Evolutionary conservation across 306 rosid genomes (phyloP), one percentile per base, ranked within the genome.

Genomic region (Vigna trinervia): DNA sequence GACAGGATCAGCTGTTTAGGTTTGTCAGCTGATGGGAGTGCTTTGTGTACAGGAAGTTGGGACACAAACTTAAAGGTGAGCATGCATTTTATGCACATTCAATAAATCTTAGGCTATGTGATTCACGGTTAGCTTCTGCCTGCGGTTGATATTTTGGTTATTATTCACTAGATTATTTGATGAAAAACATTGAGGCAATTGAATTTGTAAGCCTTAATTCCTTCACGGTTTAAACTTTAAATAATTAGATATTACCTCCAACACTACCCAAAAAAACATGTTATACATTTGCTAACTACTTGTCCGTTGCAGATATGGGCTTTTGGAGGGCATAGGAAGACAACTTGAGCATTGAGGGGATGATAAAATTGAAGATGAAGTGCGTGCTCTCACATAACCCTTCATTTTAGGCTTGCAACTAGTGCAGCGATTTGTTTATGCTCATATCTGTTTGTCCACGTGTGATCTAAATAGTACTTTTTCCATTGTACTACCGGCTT

Each of bases 1-100:
- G 75, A 80, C 32, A 89, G 85, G 84, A 86, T 95, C 66, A 92
- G 76, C 86, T 95, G 98, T 82, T 88, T 95, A 89, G 98, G 99
- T 68, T 86, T 95, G 87, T 90, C 99, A 17, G 96, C 97, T 86
- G 99, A 95, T 85, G 99, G 99, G 82, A 95, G 99, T 86, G 99
- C 99, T 76, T 78, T 95, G 82, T 95, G 99, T 91, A 92, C 99
- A 73, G 98, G 99, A 84, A 95, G 99, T 83, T 92, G 74, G 90
- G 99, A 95, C 86, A 85, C 92, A 84, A 95, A 95, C 84, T 92
- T 95, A 69, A 95, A 95, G 99, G 99, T 92, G 69, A 76, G 85
- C 79, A 12, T 47, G 73, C 71, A 39, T 81, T 71, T 78, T 60
- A 26, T 30, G 12, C 15, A 56, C 43, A 51, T 70, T 48, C 23